Base-by-base conservation (phyloP, 2,329 filamentous ascomycete genomes). In the Ciborinia camelliae region DNA sequence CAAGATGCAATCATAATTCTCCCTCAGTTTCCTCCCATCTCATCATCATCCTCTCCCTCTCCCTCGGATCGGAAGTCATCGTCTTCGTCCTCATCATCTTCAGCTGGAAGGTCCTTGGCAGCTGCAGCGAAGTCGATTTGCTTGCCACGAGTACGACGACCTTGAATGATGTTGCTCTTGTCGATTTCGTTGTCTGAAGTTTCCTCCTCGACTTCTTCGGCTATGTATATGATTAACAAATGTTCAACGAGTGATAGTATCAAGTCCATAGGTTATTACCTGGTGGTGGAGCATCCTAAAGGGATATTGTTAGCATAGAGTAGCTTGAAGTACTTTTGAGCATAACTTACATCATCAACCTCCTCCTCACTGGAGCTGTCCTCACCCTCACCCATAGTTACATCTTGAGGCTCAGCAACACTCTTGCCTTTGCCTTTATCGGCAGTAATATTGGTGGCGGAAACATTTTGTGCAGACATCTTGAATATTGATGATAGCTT, bases 51-150 rank as follows among this genome's bases (percentile, higher is more conserved):
- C 18, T 45, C 41, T n/a, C n/a, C 82, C 62, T 84, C 84, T 47
- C 83, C 76, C 59, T 85, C 86, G 74, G 88, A 81, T 75, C 89
- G 89, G 30, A 85, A 86, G 53, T 71, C 71, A 66, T 90, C 88
- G 53, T 90, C 90, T 0, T 92, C 91, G 37, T 94, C 88, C 18
- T 91, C 90, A 6, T 93, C 90, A 9, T 90, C 88, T n/a, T 87
- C 85, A 69, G 82, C 85, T 54, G 85, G 86, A 72, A 90, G 85
- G 78, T 96, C 87, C 78, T 90, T 84, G 32, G 91, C 92, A 26
- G 93, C 93, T 81, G 96, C 92, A 74, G 90, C 90, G 79, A 91
- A 98, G 83, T 98, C 91, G 76, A 98, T 97, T 75, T 88, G 84
- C 78, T 91, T 91, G 75, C 93, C 93, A 75, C 94, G 94, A 69